Conservation (phyloP, 2,329 filamentous ascomycete species). For the Colletotrichum navitas region DNA sequence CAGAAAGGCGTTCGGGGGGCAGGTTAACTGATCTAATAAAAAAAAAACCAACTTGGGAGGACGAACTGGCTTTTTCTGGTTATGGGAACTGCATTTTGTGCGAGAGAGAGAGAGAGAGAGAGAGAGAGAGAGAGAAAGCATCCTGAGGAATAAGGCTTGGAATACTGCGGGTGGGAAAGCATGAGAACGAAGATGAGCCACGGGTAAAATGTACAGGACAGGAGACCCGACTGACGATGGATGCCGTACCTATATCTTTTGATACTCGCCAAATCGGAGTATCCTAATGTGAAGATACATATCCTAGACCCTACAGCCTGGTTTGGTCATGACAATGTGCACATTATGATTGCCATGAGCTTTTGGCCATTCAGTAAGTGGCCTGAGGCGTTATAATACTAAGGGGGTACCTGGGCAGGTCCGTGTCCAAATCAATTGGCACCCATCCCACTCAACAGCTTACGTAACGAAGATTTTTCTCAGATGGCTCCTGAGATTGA, state of each 20-base stretch:
- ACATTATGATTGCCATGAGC: too few species aligned
- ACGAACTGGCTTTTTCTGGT: conserved; percentile 20
- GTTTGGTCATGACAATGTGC: background rate
- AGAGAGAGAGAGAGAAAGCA: conserved; percentile 7
- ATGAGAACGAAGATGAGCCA: conserved; percentile 13
- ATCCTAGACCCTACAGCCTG: background rate
- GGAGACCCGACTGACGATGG: conserved; percentile 8
- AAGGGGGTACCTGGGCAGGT: background rate
- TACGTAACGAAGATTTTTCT: conserved; percentile 40
- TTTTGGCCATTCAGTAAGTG: background rate
- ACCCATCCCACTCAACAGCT: conserved; percentile 1
- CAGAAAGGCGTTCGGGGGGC: conserved; percentile 31
- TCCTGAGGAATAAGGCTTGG: conserved; percentile 26
- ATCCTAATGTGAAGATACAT: conserved; percentile 24
- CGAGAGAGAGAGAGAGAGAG: background rate
- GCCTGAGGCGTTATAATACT: background rate
- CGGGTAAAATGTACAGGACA: conserved; percentile 21
- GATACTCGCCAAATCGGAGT: conserved; percentile 1
- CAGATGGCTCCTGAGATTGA: conserved; percentile 17
- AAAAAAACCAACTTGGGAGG: conserved; percentile 24
- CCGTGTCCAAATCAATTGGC: background rate
- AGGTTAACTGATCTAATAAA: conserved; percentile 5
- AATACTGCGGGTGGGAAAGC: conserved; percentile 23
- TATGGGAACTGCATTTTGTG: conserved; percentile 1
- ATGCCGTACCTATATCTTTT: background rate